Percentiles rank a stretch among this genome's conserved stretches.
Conservation (phyloP, 2,329 filamentous ascomycete genomes). For the Talaromyces sp. region DNA sequence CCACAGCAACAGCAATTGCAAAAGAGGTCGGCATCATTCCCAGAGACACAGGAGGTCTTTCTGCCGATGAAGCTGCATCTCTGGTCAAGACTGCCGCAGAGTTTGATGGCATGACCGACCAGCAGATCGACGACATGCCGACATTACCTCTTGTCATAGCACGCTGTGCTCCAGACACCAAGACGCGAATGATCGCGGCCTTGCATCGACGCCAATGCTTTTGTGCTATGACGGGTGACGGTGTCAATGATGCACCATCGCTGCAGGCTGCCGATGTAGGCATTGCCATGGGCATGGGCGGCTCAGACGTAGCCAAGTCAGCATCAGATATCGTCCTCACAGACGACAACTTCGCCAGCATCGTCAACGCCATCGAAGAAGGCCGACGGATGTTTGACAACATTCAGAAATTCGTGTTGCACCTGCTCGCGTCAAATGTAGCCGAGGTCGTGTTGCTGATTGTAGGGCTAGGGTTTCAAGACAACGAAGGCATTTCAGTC, state of each 20-base stretch:
- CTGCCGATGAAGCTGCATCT: constrained; percentile 41
- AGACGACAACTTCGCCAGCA: constrained; percentile 84
- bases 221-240: constrained; percentile 84
- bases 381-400: constrained; percentile 83
- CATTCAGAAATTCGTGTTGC: constrained; percentile 81
- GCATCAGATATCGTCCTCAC: constrained; percentile 59
- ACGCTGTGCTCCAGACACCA: constrained; percentile 77
- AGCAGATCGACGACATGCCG: constrained; percentile 59
- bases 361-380: constrained; percentile 76
- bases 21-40: constrained; percentile 53
- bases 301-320: constrained; percentile 79
- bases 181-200: constrained; percentile 86
- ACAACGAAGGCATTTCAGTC: constrained; percentile 63
- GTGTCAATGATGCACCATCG: constrained; percentile 80
- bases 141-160: constrained; percentile 77
- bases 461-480: constrained; percentile 75
- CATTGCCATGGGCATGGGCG: constrained; percentile 81
- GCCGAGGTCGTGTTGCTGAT: constrained; percentile 78
- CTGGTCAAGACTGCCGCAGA: constrained; percentile 54
- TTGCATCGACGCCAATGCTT: constrained; percentile 70
- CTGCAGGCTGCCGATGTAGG: constrained; percentile 77
- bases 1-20: constrained; percentile 53
- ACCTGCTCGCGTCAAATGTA: constrained; percentile 73
- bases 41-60: constrained; percentile 39
- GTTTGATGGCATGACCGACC: constrained; percentile 49